These are phyloP conservation scores for Suhomyces canberraensis DNA, from an alignment of 805 yeast species.

Conservation along the genomic window DNA sequence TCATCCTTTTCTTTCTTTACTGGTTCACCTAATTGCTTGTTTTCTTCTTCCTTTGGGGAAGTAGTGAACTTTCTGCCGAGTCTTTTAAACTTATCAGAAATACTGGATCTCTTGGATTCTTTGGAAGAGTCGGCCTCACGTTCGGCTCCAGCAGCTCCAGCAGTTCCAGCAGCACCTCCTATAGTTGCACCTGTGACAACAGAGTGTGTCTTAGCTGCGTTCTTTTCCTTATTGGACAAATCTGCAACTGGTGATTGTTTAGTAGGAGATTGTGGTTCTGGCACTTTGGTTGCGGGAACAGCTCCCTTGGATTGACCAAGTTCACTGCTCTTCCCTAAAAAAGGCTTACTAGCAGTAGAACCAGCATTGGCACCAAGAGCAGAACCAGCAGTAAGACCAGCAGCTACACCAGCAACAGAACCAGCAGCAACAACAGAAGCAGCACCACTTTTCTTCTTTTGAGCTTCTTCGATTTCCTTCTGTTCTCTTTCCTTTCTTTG, in stretches of 20 bases:
- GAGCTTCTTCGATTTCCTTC: constrained; percentile 12
- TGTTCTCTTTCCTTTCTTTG: constrained; percentile 8
- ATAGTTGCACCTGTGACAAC: constrained; percentile 17
- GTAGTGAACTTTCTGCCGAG: constrained; percentile 10
- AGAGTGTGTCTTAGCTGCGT: constrained; percentile 6
- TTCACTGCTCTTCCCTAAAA: constrained; percentile 32
- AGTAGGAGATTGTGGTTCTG: background rate
- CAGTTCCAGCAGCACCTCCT: constrained; percentile 22
- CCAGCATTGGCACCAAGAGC: background rate
- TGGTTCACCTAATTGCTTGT: background rate
- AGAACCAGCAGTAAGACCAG: background rate
- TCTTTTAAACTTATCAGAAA: constrained; percentile 15
- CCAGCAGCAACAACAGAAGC: constrained; percentile 25
- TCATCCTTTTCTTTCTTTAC: background rate
- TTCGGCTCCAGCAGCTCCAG: constrained; percentile 25
- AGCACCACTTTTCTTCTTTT: constrained; percentile 14
- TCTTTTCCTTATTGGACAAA: constrained; percentile 4
- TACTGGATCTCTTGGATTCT: constrained; percentile 12
- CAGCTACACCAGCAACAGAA: constrained; percentile 12
- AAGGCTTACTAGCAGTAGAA: constrained; percentile 8
- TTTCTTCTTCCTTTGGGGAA: background rate
- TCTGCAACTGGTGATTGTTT: constrained; percentile 9
- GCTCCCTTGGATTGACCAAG: constrained; percentile 12
- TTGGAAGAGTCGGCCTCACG: constrained; percentile 14
- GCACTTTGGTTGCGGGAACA: background rate